phyloP scores from a whole-genome alignment of 2,329 filamentous ascomycete genomes.

The Alternaria sp. region DNA sequence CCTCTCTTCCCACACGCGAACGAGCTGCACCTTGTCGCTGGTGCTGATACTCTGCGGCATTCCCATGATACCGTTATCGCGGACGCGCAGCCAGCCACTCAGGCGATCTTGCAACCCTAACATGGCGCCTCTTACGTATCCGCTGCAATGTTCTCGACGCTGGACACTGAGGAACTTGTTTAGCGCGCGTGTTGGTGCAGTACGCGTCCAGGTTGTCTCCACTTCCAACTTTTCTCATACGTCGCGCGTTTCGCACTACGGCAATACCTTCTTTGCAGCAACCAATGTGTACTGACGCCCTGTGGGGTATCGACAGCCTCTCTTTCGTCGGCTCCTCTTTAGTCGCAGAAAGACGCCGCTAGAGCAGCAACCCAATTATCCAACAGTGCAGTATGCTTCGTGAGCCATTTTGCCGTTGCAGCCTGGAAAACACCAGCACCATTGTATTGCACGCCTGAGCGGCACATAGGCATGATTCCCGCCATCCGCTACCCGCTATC shows the following conservation, averaged over 20 bases:
- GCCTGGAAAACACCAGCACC: background rate
- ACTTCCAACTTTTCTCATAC: slow-evolving; percentile 25
- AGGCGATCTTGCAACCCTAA: slow-evolving; percentile 14
- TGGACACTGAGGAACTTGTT: slow-evolving; percentile 19
- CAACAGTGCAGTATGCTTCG: background rate
- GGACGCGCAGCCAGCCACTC: slow-evolving; percentile 19
- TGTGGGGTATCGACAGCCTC: slow-evolving; percentile 1
- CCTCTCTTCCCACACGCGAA: slow-evolving; percentile 21
- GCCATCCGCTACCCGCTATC: slow-evolving; percentile 14
- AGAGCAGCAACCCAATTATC: background rate
- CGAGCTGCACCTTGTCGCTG: slow-evolving; percentile 21
- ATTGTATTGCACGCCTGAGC: background rate
- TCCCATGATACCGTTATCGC: slow-evolving; percentile 23
- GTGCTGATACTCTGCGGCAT: slow-evolving; percentile 19
- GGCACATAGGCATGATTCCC: slow-evolving; percentile 3
- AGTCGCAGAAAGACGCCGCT: slow-evolving; percentile 1
- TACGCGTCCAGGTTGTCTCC: slow-evolving; percentile 21
- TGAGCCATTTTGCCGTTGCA: slow-evolving; percentile 2
- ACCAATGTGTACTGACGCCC: slow-evolving; percentile 12
- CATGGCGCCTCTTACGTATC: slow-evolving; percentile 27
- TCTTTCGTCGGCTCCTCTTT: background rate
- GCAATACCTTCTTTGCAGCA: slow-evolving; percentile 11
- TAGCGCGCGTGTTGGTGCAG: slow-evolving; percentile 18
- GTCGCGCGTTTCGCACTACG: slow-evolving; percentile 23
- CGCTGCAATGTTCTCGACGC: slow-evolving; percentile 11